These are phyloP conservation scores for Triglochin maritima DNA, from an alignment of 106 monocot genomes.

Conservation along the genomic window DNA sequence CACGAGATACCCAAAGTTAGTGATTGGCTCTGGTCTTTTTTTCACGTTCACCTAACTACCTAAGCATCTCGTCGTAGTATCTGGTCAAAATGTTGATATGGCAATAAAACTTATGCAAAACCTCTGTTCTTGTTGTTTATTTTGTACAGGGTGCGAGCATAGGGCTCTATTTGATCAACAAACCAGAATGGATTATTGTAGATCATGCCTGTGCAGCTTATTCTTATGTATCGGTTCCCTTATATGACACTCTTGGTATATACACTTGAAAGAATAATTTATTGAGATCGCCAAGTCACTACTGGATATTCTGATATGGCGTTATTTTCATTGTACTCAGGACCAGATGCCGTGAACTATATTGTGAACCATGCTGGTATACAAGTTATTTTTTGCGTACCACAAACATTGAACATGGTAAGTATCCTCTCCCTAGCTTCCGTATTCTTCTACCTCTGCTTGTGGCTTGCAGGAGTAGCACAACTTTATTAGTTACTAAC, in stretches of 20 bases:
- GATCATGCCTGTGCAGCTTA: slow-evolving; percentile 97
- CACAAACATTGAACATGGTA: slow-evolving; percentile 63
- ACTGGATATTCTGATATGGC: not conserved
- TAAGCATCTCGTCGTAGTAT: too few relatives aligned
- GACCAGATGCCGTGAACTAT: slow-evolving; percentile 87
- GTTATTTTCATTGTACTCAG: slow-evolving; percentile 29
- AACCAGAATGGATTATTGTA: slow-evolving; percentile 89
- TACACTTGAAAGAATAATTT: not conserved
- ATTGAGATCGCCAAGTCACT: too few relatives aligned
- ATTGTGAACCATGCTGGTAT: slow-evolving; percentile 69
- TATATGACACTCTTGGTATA: slow-evolving; percentile 98
- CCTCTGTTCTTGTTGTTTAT: not conserved
- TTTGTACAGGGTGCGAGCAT: slow-evolving; percentile 53
- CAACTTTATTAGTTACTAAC: too few relatives aligned
- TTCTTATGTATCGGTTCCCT: slow-evolving; percentile 88
- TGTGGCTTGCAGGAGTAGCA: not conserved
- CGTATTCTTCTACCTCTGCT: not conserved
- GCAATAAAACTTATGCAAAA: too few relatives aligned
- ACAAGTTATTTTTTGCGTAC: slow-evolving; percentile 73
- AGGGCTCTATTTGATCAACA: slow-evolving; percentile 88
- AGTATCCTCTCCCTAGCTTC: slow-evolving; percentile 9
- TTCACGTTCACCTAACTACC: too few relatives aligned
- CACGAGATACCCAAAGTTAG: slow-evolving; percentile 75
- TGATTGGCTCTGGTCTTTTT: not conserved
- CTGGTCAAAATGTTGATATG: too few relatives aligned